Conservation (phyloP, 768 basidiomycete genomes). For the Tricholoma sp. region DNA sequence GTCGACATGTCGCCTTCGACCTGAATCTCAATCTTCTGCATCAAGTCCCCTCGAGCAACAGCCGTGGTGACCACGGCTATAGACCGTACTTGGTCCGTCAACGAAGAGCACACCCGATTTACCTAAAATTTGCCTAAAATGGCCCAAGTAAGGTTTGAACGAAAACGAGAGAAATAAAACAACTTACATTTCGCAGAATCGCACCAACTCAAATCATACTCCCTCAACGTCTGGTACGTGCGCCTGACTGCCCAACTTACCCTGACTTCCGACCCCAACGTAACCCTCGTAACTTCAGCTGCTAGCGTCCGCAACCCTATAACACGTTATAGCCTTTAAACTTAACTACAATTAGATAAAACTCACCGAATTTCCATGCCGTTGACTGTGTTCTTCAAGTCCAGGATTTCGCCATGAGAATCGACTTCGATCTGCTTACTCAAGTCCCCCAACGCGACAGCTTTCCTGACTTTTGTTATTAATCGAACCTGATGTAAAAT, state of each 20-base stretch:
- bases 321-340: neutral
- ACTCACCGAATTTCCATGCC: constrained; percentile 35
- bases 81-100: no score
- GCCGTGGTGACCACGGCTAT: no score
- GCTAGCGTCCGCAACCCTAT: constrained; percentile 56
- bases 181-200: constrained; percentile 24
- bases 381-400: constrained; percentile 65
- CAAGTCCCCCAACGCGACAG: no score
- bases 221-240: no score
- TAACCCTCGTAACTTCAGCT: constrained; percentile 80
- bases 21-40: no score
- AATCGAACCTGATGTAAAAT: constrained; percentile 56
- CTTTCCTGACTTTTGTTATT: constrained; percentile 89
- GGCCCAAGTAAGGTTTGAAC: constrained; percentile 40
- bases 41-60: no score
- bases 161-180: constrained; percentile 22
- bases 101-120: constrained; percentile 78
- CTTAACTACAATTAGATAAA: neutral
- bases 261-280: constrained; percentile 81
- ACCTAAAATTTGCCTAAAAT: no score
- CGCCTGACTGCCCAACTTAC: constrained; percentile 85
- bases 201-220: no score
- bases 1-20: constrained; percentile 83
- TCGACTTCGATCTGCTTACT: constrained; percentile 91
- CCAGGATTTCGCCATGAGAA: constrained; percentile 86